A percentile compares a stretch with the other conserved stretches of the same genome.
Evolutionary conservation across 495 filamentous ascomycete genomes (phyloP).

Genomic region (Usnea hakonensis): DNA sequence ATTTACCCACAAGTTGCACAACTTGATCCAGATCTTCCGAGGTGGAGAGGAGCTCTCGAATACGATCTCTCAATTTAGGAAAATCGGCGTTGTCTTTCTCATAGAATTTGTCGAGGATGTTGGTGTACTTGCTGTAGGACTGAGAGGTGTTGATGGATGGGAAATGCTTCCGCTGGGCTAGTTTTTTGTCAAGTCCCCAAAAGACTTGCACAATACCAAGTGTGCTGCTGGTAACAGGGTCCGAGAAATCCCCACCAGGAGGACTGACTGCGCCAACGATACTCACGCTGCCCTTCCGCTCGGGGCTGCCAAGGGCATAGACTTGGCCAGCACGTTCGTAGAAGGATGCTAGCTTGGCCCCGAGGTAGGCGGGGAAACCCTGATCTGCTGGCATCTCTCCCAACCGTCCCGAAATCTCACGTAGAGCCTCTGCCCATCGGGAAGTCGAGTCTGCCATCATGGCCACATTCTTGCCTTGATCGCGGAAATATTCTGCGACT

Average conservation of each 20-base stretch:
- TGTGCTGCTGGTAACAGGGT: conserved; percentile 91
- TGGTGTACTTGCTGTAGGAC: conserved; percentile 96
- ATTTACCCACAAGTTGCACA: conserved; percentile 96
- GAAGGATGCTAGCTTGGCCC: conserved; percentile 95
- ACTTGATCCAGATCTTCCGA: conserved; percentile 98
- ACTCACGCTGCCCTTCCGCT: conserved; percentile 82
- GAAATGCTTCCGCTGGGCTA: conserved; percentile 98
- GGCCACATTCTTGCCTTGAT: conserved; percentile 94
- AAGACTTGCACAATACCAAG: conserved; percentile 98
- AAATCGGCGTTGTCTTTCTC: conserved; percentile 89
- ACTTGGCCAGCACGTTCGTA: conserved; percentile 96
- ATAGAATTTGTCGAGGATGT: conserved; percentile 81
- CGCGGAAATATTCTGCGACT: conserved; percentile 95
- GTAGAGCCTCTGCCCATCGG: conserved; percentile 95
- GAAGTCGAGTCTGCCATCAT: conserved; percentile 99
- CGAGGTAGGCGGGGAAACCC: conserved; percentile 96
- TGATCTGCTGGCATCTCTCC: conserved; percentile 99
- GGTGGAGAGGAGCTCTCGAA: conserved; percentile 85
- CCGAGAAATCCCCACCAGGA: conserved; percentile 97
- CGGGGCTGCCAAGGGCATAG: conserved; percentile 76
- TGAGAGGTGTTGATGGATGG: conserved; percentile 93
- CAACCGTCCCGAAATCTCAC: conserved; percentile 97
- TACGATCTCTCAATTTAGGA: conserved; percentile 82
- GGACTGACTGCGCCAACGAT: conserved; percentile 97
- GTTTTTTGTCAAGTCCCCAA: conserved; percentile 99